Evolutionary conservation across 164 flowering plant species (phyloP), one percentile per base, ranked within the genome.

Genomic region (Hamamelis virginiana): DNA sequence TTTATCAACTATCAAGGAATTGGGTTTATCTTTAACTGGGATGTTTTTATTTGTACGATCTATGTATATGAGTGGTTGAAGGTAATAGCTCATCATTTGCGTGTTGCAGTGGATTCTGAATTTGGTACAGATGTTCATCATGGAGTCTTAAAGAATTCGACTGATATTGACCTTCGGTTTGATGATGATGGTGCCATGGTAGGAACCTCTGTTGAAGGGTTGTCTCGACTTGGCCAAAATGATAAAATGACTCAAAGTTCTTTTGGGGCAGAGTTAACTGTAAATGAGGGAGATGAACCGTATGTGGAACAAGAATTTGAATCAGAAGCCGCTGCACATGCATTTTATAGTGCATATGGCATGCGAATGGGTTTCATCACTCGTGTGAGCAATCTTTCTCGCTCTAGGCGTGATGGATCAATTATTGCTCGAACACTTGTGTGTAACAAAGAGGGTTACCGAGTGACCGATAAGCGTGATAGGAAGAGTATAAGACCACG

Each of bases 361-460:
- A 33, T 57, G 62, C 66, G 56, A 45, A 51, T 56, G 41, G 74
- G 74, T 28, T 71, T 71, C 45, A 57, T 62, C 58, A 57, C 45
- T 27, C 68, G 74, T 28, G 48, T 71, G 27, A 64, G 58, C 50
- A 19, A 19, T 27, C 33, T 43, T 23, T 62, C 27, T 50, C 74
- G 74, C 21, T 56, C 64, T 14, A 57, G 48, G 45, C 60, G 62
- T 19, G 66, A 70, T 71, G 74, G 74, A 15, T 22, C 38, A 15
- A 59, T 64, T 46, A 59, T 59, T 46, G 25, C 56, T 25, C 64
- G 64, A 28, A 44, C 19, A 9, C 28, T 64, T 52, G 74, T 71
- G 13, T 71, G 74, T 48, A 43, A 57, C 41, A 65, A 48, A 59
- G 69, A 71, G 64, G 74, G 74, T 16, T 59, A 26, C n/a, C 69